A percentile compares a stretch with the other conserved stretches of the same genome.
Conservation (phyloP, 805 yeast genomes). For the Barnettozyma botsteinii region DNA sequence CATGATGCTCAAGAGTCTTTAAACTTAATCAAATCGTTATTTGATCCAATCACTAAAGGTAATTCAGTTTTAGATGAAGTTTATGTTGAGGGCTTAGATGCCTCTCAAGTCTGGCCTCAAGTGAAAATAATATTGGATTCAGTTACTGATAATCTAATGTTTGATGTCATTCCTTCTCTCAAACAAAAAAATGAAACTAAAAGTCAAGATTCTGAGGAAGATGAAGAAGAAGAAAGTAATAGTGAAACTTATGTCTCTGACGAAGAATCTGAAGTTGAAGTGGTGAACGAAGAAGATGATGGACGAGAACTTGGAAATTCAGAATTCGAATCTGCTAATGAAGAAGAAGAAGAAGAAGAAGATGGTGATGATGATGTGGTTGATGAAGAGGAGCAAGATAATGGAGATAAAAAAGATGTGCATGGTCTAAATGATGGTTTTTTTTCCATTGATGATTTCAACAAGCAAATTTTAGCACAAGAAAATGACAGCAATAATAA, state of each 20-base stretch:
- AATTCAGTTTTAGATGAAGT: slow-evolving; percentile 70
- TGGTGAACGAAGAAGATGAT: slow-evolving; percentile 19
- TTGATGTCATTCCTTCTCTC: slow-evolving; percentile 48
- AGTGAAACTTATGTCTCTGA: too few species aligned
- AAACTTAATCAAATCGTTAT: slow-evolving; percentile 17
- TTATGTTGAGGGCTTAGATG: slow-evolving; percentile 78
- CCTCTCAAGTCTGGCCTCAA: slow-evolving; percentile 92
- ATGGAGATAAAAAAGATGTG: slow-evolving; percentile 35
- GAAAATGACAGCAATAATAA: slow-evolving; percentile 37
- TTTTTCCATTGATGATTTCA: slow-evolving; percentile 81
- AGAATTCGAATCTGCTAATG: slow-evolving; percentile 5
- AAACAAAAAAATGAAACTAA: slow-evolving; percentile 24
- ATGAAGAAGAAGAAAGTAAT: slow-evolving; percentile 14
- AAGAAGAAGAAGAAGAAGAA: slow-evolving; percentile 16
- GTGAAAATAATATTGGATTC: slow-evolving; percentile 79
- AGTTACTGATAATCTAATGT: slow-evolving; percentile 58
- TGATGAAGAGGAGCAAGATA: slow-evolving; percentile 25
- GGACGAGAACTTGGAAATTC: slow-evolving; percentile 7
- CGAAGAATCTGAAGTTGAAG: slow-evolving; percentile 21
- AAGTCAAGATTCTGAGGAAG: slow-evolving; percentile 16
- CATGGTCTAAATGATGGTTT: slow-evolving; percentile 77
- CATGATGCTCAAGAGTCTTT: slow-evolving; percentile 8
- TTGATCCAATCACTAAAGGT: slow-evolving; percentile 25
- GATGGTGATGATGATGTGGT: slow-evolving; percentile 15
- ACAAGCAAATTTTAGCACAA: slow-evolving; percentile 61